Base-by-base conservation (phyloP, 345 rosid genomes). In the Punica granatum region DNA sequence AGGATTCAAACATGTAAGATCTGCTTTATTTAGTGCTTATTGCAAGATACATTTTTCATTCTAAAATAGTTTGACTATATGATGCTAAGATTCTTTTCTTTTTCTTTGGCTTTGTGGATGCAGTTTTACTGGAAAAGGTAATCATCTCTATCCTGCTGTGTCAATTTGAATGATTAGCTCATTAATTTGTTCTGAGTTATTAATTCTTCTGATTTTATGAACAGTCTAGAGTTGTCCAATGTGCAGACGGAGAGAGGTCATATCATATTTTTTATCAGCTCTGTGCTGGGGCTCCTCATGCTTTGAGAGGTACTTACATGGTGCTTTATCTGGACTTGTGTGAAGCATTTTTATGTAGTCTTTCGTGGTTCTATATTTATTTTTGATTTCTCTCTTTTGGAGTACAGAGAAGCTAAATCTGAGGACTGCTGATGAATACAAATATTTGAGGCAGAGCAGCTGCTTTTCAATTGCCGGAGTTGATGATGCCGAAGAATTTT, bases 121-220 rank as follows among this genome's bases (percentile, higher is more conserved):
- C 86, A 94, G 99, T 94, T 86, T 85, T 94, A 70, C 93, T 94
- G 69, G 99, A 94, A 77, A 94, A 94, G 99, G 98, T 94, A 86
- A 72, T 69, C 36, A 34, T 31, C 43, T 62, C 70, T 70, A 43
- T 41, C 54, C 66, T 66, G 46, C 32, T 67, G 70, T 28, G 37
- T 70, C 64, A 25, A 33, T 62, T 65, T 28, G 13, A 33, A 59
- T 70, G n/a, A 69, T 67, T 3, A 35, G 19, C 12, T 56, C 18
- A 64, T 43, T 64, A 26, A 18, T 14, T 11, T 60, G 10, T 76
- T 65, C 21, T 25, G 16, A 63, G 46, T 76, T 48, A 58, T 76
- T 44, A 63, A 77, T 32, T 65, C 73, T 26, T 63, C 72, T 61
- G 72, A n/a, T 79, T 71, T 51, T 59, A 48, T 76, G 74, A 84